Evolutionary conservation across 106 monocot genomes (phyloP), one percentile per base, ranked within the genome.

Genomic region (Narthecium ossifragum): DNA sequence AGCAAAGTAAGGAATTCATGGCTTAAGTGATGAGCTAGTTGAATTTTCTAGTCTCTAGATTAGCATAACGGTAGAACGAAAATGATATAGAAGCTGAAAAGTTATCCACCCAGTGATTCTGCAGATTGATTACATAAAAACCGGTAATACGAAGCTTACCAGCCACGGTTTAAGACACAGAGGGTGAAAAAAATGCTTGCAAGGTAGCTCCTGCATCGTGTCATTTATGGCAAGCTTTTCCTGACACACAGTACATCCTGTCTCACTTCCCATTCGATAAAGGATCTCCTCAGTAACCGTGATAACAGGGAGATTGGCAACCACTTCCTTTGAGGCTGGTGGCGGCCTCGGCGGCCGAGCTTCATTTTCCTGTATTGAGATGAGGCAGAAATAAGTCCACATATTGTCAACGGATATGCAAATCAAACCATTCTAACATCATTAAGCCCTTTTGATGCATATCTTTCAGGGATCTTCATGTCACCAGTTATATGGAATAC

Each of bases 181-280:
- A 12, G 98, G 90, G 59, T 98, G 98, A 60, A 98, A 98, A 52
- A 98, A 68, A 79, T 98, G 98, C 48, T 88, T 84, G 81, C 98
- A 98, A 46, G 98, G 98, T 3, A 98, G 62, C 70, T 98, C 90
- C 67, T 91, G 98, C 91, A 98, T 91, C 61, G 84, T 81, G 71
- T 98, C 98, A 61, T 85, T 60, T 34, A 88, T 22, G 29, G 76
- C 69, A 70, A 98, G 66, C 33, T 77, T 91, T 53, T 98, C 98
- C 23, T 77, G 62, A 73, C 98, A 98, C 17, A 98, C 90, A 26
- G 98, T 87, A 62, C 98, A 98, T 55, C 88, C 70, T 3, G 91
- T 84, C 55, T 85, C 91, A 15, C 57, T 87, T 23, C 98, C 98
- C 26, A 98, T 46, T 54, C 79, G 76, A 21, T 62, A 47, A 50